Evolutionary conservation across 1,284 basidiomycete species (phyloP), one percentile per base, ranked within the genome.

Genomic region (Ganoderma leucocontextum): DNA sequence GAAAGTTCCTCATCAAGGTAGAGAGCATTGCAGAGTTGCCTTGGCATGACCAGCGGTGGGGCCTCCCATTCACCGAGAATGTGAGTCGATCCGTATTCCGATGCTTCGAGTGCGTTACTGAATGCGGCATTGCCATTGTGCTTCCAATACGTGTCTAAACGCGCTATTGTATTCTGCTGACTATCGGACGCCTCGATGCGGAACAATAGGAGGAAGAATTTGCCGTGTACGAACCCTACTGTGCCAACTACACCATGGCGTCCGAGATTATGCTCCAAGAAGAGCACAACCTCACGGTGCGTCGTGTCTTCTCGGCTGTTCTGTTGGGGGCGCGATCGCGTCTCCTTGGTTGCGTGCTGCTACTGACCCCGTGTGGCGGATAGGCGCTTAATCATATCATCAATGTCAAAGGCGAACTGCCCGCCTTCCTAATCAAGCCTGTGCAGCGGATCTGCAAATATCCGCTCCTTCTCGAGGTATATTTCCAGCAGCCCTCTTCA

Each of bases 181-280:
- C 70, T 72, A 72, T 70, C 71, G 74, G 77, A 77, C 72, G 58
- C 57, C 73, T 63, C 61, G 65, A 77, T 78, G 75, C 74, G 79
- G 79, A 83, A 86, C 81, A 85, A 86, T 85, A 96, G 94, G 97
- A 99, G 86, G 89, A 95, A 68, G 94, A 96, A 74, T 98, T 98
- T 78, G 87, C 90, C 60, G 94, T 95, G 47, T 99, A 99, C 81
- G 96, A 98, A 78, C 96, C 97, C 5, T 99, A 98, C 80, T 99
- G 97, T 80, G 96, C 96, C 58, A 99, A 99, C 82, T 97, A 97
- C 81, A 94, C 93, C 49, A 90, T 92, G 78, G 92, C 95, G 61
- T 89, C 93, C 78, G 91, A 95, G 65, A 87, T 97, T 57, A 91
- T 97, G 84, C 87, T 96, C 65, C 89, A 90, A 68, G 93, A 95